phyloP scores from a whole-genome alignment of 768 basidiomycete species.

The Hemileccinum rubropunctum region DNA sequence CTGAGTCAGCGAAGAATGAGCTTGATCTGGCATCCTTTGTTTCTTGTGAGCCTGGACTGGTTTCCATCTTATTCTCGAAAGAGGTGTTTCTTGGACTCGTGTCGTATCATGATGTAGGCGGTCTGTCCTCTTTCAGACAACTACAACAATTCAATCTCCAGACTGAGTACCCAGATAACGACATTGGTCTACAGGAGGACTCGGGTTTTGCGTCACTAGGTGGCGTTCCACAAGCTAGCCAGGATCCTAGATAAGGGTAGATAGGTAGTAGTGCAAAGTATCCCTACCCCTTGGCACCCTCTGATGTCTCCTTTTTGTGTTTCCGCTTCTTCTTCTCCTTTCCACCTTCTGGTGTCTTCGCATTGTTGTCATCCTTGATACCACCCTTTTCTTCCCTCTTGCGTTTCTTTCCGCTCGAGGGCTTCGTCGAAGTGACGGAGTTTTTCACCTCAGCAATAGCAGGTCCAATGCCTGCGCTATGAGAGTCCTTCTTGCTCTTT shows the following conservation, averaged over 20 bases:
- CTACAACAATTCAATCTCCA: no score
- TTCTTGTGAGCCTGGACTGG: no score
- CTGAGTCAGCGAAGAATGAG: no score
- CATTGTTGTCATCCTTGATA: slow-evolving; percentile 7
- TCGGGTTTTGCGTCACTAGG: no score
- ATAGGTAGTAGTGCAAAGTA: background rate
- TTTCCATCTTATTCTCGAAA: no score
- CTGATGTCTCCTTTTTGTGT: slow-evolving; percentile 6
- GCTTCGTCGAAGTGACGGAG: background rate
- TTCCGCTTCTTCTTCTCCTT: slow-evolving; percentile 35
- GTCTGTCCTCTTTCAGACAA: no score
- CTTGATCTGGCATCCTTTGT: no score
- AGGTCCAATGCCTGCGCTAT: slow-evolving; percentile 1
- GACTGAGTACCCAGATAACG: no score
- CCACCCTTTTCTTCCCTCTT: slow-evolving; percentile 15
- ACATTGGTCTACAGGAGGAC: no score
- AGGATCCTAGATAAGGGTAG: slow-evolving; percentile 1
- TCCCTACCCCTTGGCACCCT: slow-evolving; percentile 2
- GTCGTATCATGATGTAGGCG: no score
- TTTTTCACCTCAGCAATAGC: slow-evolving; percentile 15
- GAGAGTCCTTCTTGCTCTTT: slow-evolving; percentile 17
- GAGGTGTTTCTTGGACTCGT: no score
- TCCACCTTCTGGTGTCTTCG: slow-evolving; percentile 16
- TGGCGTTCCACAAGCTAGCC: no score
- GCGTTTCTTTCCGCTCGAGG: slow-evolving; percentile 25